Base-by-base conservation (phyloP, 2,329 filamentous ascomycete species). In the Sporothrix mexicana region DNA sequence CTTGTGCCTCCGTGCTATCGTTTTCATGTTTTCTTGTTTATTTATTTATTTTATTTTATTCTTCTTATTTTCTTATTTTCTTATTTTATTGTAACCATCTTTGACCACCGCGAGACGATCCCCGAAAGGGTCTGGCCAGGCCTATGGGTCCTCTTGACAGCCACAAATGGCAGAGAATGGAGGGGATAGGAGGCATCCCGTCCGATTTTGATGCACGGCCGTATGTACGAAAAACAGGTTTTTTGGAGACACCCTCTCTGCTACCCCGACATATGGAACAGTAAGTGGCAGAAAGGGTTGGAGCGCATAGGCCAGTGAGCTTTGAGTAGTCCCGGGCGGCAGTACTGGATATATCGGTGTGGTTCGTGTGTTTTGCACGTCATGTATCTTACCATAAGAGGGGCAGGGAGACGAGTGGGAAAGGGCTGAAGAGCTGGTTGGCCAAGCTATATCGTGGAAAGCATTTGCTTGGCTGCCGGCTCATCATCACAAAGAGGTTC, bases 221-320 rank as follows among this genome's bases (percentile, higher is more conserved):
- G 13, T 66, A 64, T 73, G 72, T 62, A 62, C 53, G 72, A 71
- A 69, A 73, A 73, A 73, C 72, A 61, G 59, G 72, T 70, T 73
- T 73, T 70, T 47, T 45, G 41, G 61, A 20, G 23, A 7, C 23
- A 36, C 23, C 23, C 45, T 23, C 30, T 20, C 4, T 20, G 5
- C 13, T 66, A 8, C 13, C 43, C 36, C 13, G 4, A 61, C 23
- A 61, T 2, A n/a, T 36, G 30, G 30, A 45, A n/a, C 17, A 20
- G 15, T 23, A 43, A 17, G 36, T 43, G 61, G 23, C 36, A 64
- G n/a, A 61, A 61, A 25, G 25, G 25, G 12, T 6, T 36, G 30
- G 30, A 36, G 30, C 4, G 30, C 7, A 15, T 51, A 15, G 47
- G n/a, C 12, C 17, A 51, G 47, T 51, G 47, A n/a, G 7, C 30